Conservation (phyloP, 2,329 filamentous ascomycete genomes). For the Periglandula ipomoeae region DNA sequence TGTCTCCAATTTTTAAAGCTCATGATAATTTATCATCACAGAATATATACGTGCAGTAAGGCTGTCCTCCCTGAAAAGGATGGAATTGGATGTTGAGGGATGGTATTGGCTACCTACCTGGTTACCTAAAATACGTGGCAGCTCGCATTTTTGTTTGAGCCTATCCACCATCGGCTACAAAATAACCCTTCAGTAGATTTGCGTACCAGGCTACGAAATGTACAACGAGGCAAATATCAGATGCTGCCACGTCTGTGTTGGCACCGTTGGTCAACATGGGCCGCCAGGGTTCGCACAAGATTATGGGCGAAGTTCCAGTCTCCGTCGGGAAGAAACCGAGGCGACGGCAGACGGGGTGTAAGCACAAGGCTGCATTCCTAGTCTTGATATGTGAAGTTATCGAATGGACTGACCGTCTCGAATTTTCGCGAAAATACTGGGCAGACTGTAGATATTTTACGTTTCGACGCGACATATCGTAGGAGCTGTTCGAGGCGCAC, state of each 20-base stretch:
- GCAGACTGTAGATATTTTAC: background rate
- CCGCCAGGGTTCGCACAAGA: background rate
- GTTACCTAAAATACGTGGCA: background rate
- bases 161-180: background rate
- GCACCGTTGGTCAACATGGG: background rate
- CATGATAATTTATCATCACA: conserved; percentile 33
- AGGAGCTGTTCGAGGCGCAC: background rate
- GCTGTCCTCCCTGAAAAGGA: no score
- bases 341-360: no score
- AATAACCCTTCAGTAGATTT: no score
- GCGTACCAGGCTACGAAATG: no score
- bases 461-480: background rate
- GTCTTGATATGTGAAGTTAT: no score
- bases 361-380: no score
- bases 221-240: background rate
- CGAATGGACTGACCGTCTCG: no score
- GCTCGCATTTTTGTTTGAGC: background rate
- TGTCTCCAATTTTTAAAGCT: conserved; percentile 26
- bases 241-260: background rate
- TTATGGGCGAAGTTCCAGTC: no score
- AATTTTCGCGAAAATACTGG: no score
- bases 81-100: background rate
- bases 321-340: no score
- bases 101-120: background rate
- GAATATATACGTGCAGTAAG: conserved; percentile 2